Base-by-base conservation (phyloP, 805 yeast species). In the Priceomyces castillae region DNA sequence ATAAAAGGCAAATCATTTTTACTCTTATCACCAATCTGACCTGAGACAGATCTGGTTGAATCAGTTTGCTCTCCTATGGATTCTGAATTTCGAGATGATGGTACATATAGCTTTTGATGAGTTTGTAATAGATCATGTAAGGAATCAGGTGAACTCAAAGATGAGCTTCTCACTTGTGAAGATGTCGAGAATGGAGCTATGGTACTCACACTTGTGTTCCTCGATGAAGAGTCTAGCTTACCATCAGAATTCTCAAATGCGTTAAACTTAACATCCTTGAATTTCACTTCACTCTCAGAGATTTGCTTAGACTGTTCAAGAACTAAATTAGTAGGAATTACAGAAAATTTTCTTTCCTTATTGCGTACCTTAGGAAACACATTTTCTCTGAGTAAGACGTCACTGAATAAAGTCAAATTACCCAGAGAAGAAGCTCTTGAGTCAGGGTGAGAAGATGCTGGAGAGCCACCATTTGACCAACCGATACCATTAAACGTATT, bases 41-140 rank as follows among this genome's bases (percentile, higher is more conserved):
- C 34, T 3, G 42, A 37, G 2, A 42, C 30, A 20, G 38, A 38
- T 19, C 43, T 42, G 3, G 33, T 28, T 15, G 34, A 17, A 3
- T 23, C 36, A n/a, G 7, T 14, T 16, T 18, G 18, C 34, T 41
- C 37, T 19, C 22, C 19, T 19, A 33, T 4, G 15, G 36, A 16
- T 7, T 37, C 30, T n/a, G 19, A 17, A 41, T 39, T 19, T 31
- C 33, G 40, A 7, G 38, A 22, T 7, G 39, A 43, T 7, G 56
- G 51, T 9, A 49, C 54, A 39, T 52, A 65, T 2, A 69, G 51
- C 37, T 58, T 57, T 38, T 70, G 73, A 45, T 69, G 75, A 4
- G 61, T 58, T 1, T 55, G 31, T 26, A 65, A 59, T 25, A 69
- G 48, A 15, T 64, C 67, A 2, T 46, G 37, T 5, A 61, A 28